Evolutionary conservation across 352 stramenopile genomes (phyloP), one percentile per base, ranked within the genome.

Genomic region (Globisporangium solare): DNA sequence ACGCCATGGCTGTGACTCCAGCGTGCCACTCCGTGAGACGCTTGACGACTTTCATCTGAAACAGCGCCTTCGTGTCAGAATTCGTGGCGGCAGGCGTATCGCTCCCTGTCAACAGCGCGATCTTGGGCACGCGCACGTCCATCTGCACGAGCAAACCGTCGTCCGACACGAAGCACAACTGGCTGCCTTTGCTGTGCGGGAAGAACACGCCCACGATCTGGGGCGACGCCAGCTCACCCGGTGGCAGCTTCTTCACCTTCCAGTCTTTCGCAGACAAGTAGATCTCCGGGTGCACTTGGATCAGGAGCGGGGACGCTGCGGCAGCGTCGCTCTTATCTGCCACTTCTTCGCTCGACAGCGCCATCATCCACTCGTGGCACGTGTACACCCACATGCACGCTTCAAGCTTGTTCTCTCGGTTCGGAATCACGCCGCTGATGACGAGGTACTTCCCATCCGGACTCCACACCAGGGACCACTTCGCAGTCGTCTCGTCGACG

Each of bases 21-120:
- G 76, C 69, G 53, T 91, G 81, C 81, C 81, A 91, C 27, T 86
- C 72, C 3, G 60, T 64, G 18, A 89, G 46, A 14, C 64, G 68
- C 53, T 76, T 83, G 22, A 76, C 63, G 2, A 70, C 46, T 17
- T 66, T 66, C 50, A 88, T 68, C 17, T 60, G 61, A 52, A 86
- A 70, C 7, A 83, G 39, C 1, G 52, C 49, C 14, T 60, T 55
- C 11, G 42, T 58, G 22, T 74, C 60, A 11, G 48, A 37, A 7
- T 47, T 21, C 21, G 11, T 56, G 5, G 18, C 17, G 24, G 1
- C n/a, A 35, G 20, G 15, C 1, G 32, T 54, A 1, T 51, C 20
- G 21, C 74, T 64, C 24, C 78, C 70, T 31, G 74, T 58, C n/a
- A 64, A 7, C 4, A 88, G 50, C 20, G 71, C 50, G 46, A 92